Percentiles rank a stretch among this genome's conserved stretches.
These are phyloP conservation scores for Pythium guiyangense DNA, from an alignment of 352 stramenopile species.

Conservation along the genomic window DNA sequence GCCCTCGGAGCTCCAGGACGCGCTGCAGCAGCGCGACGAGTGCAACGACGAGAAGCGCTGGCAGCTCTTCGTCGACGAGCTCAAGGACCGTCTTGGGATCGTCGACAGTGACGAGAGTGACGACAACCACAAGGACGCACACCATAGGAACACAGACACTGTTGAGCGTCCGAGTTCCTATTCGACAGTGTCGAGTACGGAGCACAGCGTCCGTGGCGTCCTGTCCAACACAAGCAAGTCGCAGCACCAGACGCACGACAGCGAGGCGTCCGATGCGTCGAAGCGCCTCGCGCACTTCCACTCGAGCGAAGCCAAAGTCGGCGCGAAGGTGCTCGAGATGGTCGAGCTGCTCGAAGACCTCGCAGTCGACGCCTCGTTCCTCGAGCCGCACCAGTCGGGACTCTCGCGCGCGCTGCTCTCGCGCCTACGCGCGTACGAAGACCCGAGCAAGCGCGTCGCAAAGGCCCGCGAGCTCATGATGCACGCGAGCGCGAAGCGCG, in stretches of 20 bases:
- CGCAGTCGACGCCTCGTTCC: slow-evolving; percentile 38
- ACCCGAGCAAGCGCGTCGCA: slow-evolving; percentile 32
- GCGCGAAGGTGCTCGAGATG: slow-evolving; percentile 43
- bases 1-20: slow-evolving; percentile 44
- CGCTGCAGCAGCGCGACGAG: slow-evolving; percentile 43
- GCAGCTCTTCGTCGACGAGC: slow-evolving; percentile 40
- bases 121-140: not conserved
- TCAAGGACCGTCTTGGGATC: slow-evolving; percentile 32
- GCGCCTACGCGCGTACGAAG: slow-evolving; percentile 36
- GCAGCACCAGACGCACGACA: not conserved
- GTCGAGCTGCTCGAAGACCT: slow-evolving; percentile 56
- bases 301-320: slow-evolving; percentile 49
- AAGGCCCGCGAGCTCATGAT: slow-evolving; percentile 44
- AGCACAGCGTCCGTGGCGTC: not conserved
- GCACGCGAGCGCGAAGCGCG: not conserved
- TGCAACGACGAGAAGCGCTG: slow-evolving; percentile 55
- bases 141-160: no score
- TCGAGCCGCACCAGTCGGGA: slow-evolving; percentile 18
- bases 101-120: slow-evolving; percentile 7
- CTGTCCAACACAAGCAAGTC: not conserved
- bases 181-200: no score
- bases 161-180: no score
- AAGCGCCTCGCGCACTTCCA: slow-evolving; percentile 29
- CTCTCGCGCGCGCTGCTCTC: slow-evolving; percentile 19
- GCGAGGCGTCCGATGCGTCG: not conserved